A percentile compares a stretch with the other conserved stretches of the same genome.
phyloP scores from a whole-genome alignment of 805 yeast species.

The Diddensiella santjacobensis region DNA sequence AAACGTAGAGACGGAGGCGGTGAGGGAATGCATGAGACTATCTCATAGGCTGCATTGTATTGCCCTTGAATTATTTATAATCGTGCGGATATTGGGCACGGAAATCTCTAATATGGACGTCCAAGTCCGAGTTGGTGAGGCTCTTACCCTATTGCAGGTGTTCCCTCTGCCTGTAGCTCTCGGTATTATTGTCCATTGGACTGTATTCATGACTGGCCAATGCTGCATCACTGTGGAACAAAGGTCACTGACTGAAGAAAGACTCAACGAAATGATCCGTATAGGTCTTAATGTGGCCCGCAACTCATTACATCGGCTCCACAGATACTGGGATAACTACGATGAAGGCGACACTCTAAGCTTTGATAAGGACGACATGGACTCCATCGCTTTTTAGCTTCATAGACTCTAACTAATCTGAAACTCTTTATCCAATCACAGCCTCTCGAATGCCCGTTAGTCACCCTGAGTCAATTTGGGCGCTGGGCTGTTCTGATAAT shows the following conservation, averaged over 20 bases:
- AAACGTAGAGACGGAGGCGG: constrained; percentile 4
- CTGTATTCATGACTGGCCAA: constrained; percentile 17
- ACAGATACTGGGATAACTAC: constrained; percentile 16
- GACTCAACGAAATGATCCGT: constrained; percentile 11
- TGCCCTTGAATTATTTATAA: constrained; percentile 14
- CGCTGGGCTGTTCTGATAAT: no score
- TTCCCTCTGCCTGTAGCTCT: constrained; percentile 15
- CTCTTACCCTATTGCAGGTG: constrained; percentile 5
- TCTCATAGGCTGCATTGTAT: constrained; percentile 16
- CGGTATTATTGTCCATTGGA: constrained; percentile 21
- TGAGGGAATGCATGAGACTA: constrained; percentile 11
- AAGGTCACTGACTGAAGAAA: constrained; percentile 12
- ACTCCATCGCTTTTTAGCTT: constrained; percentile 17
- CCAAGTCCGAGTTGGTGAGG: constrained; percentile 4
- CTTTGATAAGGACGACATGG: constrained; percentile 13
- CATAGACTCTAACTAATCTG: no score
- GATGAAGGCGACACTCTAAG: constrained; percentile 9
- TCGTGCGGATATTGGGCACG: constrained; percentile 6
- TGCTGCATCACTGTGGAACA: constrained; percentile 13
- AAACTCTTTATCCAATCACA: no score
- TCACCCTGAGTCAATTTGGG: no score
- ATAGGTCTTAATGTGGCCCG: constrained; percentile 17
- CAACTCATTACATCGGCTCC: constrained; percentile 19
- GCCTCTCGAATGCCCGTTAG: no score
- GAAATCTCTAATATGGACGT: constrained; percentile 3